Base-by-base conservation (phyloP, 257 asterid species). In the Rhazya stricta region DNA sequence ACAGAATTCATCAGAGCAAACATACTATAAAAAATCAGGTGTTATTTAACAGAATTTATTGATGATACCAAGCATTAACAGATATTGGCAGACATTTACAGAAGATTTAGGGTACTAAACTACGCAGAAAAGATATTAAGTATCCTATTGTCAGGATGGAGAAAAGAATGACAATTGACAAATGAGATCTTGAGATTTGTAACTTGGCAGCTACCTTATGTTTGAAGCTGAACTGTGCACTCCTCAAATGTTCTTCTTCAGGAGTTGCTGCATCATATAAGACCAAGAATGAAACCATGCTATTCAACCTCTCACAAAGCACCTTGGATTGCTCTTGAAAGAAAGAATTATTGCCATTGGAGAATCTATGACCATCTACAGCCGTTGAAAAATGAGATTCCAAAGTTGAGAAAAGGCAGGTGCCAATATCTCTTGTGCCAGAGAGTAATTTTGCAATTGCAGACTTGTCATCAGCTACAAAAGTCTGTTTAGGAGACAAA, bases 201-300 rank as follows among this genome's bases (percentile, higher is more conserved):
- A 90, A 82, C 89, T 85, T 84, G 82, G 89, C 90, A 88, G 93
- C 96, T 91, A 94, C 99, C 97, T 92, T 91, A 83, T 77, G 37
- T 76, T 88, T 84, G 89, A 83, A 75, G 86, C 82, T 46, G 83
- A 29, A 12, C 66, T 41, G 68, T 56, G 78, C 76, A 79, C 79
- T 83, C 61, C 76, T 74, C 61, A 71, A 66, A 66, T 54, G 54
- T 21, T 81, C 86, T 65, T 78, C 83, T 41, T 78, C 75, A 27
- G 39, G n/a, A 29, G 69, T 71, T 78, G 86, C 77, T 67, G 76
- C 84, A 77, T 85, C 87, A 70, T 84, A 69, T 63, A 85, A 72
- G 60, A 81, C 85, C 80, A 88, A 80, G 37, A 84, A 86, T 42
- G 95, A 83, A 65, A 89, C 82, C 73, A 89, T 83, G 75, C 83